Evolutionary conservation across 1,139 yeast species (phyloP), one percentile per base, ranked within the genome.

Genomic region (Hyphopichia fennica): DNA sequence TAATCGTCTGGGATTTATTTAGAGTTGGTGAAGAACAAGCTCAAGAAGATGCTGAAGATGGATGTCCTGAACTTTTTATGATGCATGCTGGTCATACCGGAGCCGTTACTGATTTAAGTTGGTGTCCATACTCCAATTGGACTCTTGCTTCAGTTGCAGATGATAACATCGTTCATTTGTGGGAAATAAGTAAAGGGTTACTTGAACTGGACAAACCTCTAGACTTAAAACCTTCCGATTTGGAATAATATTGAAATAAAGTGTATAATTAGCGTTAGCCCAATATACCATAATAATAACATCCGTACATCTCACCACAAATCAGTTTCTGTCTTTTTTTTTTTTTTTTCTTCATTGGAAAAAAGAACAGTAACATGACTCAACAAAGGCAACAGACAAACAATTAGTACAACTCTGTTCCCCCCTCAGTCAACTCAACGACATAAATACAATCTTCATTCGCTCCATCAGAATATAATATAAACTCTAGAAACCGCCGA

Each of bases 51-150:
- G 87, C 84, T 32, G 84, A 79, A 46, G 95, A 87, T 55, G 95
- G 93, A 37, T 84, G 86, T 37, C 90, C 93, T 6, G 95, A 87
- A 56, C 63, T 86, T 31, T 72, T 86, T 53, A 84, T 86, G 90
- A 84, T 87, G 82, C 95, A 87, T 54, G 95, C 93, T 30, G 95
- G 95, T 15, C 95, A 86, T 56, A 84, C 88, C 11, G 85, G 89
- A 11, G 75, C 84, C 1, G 84, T 87, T 10, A 81, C 83, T 29
- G 95, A 87, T 58, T 71, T 86, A 51, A 75, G 81, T 37, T 82
- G 88, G 75, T 84, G 84, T 54, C 82, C 84, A 3, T 79, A 73
- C 52, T 74, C 79, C 44, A 86, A 86, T 14, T 86, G 91, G 91
- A 75, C 87, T 27, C 56, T 85, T 43, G 88, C 86, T 0, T 77